Base-by-base conservation (phyloP, 768 basidiomycete genomes). In the Coprinopsis strossmayeri region DNA sequence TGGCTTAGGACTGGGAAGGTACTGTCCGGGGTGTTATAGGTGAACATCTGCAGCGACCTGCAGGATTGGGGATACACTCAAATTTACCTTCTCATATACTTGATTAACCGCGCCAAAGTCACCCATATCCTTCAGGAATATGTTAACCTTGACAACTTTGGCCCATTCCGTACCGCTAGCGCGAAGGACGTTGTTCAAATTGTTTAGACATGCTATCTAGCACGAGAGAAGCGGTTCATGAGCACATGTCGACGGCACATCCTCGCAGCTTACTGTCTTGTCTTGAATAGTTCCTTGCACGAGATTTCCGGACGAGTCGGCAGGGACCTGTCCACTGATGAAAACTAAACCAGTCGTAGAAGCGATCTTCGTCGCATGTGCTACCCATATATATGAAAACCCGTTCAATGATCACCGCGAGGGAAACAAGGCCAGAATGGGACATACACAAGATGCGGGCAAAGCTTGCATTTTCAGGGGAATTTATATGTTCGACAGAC, bases 311-410 rank as follows among this genome's bases (percentile, higher is more conserved):
- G 69, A 60, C 46, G 59, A 64, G 53, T 73, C 75, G 11, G 72
- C 69, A 1, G 81, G 81, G 4, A 72, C 74, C 59, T 81, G 79
- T 3, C 79, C 82, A 51, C 78, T 82, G 34, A 81, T 64, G 60
- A 81, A 83, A 51, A 81, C 73, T 41, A 82, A 59, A 4, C 79
- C 79, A 1, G 7, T 20, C 5, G 43, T 30, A 4, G 43, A 45
- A 0, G 76, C 72, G 11, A 74, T 68, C 59, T 80, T 81, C 12
- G 73, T 74, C 13, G 75, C 77, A 65, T 79, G 78, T 11, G 78
- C 78, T 79, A 53, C 21, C 15, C n/a, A n/a, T n/a, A n/a, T n/a
- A n/a, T n/a, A 25, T 44, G 9, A 18, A 40, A 25, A 11, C 27
- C 17, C 24, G 35, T 27, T 15, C 17, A 13, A 15, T 25, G 43